phyloP scores from a whole-genome alignment of 352 stramenopile species.

The Phytopythium kandeliae region DNA sequence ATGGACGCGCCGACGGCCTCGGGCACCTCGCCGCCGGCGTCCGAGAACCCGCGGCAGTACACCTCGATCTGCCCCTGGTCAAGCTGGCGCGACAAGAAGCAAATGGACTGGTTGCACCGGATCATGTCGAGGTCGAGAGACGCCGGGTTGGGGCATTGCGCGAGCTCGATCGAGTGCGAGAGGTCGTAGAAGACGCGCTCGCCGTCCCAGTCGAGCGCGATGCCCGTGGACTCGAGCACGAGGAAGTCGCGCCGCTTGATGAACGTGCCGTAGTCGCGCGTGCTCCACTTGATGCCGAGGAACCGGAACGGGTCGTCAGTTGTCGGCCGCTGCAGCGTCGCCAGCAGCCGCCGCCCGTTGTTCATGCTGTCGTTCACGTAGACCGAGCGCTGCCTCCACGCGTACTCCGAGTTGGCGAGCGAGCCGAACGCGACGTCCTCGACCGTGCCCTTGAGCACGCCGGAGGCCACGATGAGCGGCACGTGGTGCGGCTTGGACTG shows the following conservation, averaged over 20 bases:
- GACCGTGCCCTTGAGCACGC: conserved; percentile 31
- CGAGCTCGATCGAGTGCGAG: conserved; percentile 32
- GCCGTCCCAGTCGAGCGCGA: conserved; percentile 26
- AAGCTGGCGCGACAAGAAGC: conserved; percentile 40
- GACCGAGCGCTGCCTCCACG: conserved; percentile 28
- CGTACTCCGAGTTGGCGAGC: conserved; percentile 24
- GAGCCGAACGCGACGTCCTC: conserved; percentile 42
- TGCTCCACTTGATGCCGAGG: conserved; percentile 44
- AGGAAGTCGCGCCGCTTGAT: conserved; percentile 35
- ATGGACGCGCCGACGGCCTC: conserved; percentile 21
- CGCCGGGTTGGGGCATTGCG: conserved; percentile 17
- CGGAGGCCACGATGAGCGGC: conserved; percentile 25
- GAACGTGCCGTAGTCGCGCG: conserved; percentile 22
- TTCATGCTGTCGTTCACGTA: conserved; percentile 37
- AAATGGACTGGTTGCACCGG: conserved; percentile 39
- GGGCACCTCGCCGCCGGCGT: conserved; percentile 32
- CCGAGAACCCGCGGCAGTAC: conserved; percentile 36
- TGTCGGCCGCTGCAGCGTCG: conserved; percentile 30
- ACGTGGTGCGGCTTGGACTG: conserved; percentile 29
- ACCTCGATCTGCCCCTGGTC: conserved; percentile 32
- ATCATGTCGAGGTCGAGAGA: conserved; percentile 25
- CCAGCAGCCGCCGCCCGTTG: conserved; percentile 28
- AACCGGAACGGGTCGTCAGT: conserved; percentile 47
- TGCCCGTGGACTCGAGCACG: conserved; percentile 32
- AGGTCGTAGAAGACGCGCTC: conserved; percentile 33